Conservation (phyloP, 768 basidiomycete species). For the Royoungia palumana region DNA sequence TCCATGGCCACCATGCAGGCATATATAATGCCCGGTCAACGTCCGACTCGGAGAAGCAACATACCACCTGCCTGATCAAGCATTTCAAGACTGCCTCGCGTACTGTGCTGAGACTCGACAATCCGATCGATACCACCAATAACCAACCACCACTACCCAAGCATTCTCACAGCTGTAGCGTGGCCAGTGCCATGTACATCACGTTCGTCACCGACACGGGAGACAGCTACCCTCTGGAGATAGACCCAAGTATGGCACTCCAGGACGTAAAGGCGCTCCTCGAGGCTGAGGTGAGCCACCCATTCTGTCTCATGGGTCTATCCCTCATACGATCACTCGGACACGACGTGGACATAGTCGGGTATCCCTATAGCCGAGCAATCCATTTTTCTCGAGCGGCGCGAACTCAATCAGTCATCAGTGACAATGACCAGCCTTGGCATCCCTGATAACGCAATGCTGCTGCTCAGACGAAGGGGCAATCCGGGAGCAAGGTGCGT, state of each 20-base stretch:
- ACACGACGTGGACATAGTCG: slow-evolving; percentile 45
- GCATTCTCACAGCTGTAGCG: too few relatives aligned
- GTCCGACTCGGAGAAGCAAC: not conserved
- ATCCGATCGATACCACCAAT: slow-evolving; percentile 1
- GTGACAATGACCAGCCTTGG: slow-evolving; percentile 67
- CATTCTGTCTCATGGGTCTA: not conserved
- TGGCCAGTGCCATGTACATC: slow-evolving; percentile 51
- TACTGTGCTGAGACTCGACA: not conserved
- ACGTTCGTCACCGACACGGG: slow-evolving; percentile 72
- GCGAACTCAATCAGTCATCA: slow-evolving; percentile 63
- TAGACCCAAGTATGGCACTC: slow-evolving; percentile 87
- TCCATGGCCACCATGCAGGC: not conserved
- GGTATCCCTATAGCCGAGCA: slow-evolving; percentile 72
- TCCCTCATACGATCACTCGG: not conserved
- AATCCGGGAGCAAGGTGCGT: slow-evolving; percentile 38
- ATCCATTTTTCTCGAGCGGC: slow-evolving; percentile 62
- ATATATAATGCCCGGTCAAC: slow-evolving; percentile 15
- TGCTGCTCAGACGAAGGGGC: slow-evolving; percentile 64
- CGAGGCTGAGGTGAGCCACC: slow-evolving; percentile 84
- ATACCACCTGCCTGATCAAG: slow-evolving; percentile 29
- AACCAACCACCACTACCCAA: not conserved
- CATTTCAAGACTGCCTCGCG: slow-evolving; percentile 6
- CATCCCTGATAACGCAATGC: slow-evolving; percentile 57
- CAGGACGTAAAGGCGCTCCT: slow-evolving; percentile 90
- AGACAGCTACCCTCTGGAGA: slow-evolving; percentile 66